Base-by-base conservation (phyloP, 2,329 filamentous ascomycete genomes). In the Pseudogymnoascus sp. region DNA sequence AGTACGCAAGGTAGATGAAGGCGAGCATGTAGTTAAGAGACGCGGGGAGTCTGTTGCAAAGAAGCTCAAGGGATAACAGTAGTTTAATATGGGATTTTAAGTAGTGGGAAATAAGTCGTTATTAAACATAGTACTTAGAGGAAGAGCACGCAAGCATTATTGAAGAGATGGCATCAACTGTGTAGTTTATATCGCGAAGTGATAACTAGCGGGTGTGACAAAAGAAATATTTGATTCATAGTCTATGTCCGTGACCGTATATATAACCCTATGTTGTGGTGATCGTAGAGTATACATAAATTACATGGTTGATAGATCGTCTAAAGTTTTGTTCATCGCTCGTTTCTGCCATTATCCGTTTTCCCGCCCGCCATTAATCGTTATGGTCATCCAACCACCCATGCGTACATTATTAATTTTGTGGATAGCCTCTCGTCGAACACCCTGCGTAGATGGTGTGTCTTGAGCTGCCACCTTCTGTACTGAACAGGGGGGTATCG, bases 1-100 rank as follows among this genome's bases (percentile, higher is more conserved):
- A 89, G 67, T 97, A 97, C 0, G 92, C 88, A n/a, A 93, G 75
- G 66, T 96, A 96, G 0, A 97, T 91, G 63, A 96, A 97, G 0
- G 87, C 86, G 0, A 96, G 78, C 92, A 97, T 97, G 63, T 96
- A 89, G 60, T 97, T 92, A 0, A 92, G 76, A 1, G 89, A 92
- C 0, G 81, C 81, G 0, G 93, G 93, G 0, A 96, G 77, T 2
- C 87, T 83, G 67, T 90, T 86, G 0, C 90, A 80, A 0, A 96
- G 74, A 0, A 96, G 73, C 67, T 96, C 91, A 0, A 96, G 79
- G 64, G 95, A 95, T 21, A 12, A 16, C 2, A 16, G 7, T 16
- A 14, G 16, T 40, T 18, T 7, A 16, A 40, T 10, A 4, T 23
- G 8, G 40, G 40, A 8, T 5, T 12, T 44, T 6, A 5, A 25